Conservation (phyloP, 192 early-diverging fungal genomes). For the Coemansia sp. region DNA sequence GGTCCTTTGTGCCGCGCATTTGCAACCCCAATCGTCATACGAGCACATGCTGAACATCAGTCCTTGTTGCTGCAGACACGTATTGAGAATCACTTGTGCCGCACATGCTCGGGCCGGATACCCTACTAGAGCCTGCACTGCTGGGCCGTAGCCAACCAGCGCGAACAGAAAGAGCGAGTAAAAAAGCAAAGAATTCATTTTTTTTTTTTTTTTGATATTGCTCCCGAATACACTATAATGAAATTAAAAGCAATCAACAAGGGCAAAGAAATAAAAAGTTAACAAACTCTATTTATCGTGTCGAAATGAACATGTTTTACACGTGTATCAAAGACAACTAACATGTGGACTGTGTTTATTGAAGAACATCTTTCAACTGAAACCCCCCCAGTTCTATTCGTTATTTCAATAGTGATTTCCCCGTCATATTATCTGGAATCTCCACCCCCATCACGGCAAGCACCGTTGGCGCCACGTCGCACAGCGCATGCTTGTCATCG, state of each 20-base stretch:
- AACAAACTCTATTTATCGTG: too few relatives aligned
- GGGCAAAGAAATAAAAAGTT: too few relatives aligned
- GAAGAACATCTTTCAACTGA: too few relatives aligned
- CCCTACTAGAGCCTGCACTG: not conserved
- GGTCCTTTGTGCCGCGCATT: slow-evolving; percentile 44
- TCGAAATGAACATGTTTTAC: too few relatives aligned
- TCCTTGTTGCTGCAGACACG: slow-evolving; percentile 27
- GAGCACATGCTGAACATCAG: slow-evolving; percentile 30
- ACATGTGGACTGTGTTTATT: too few relatives aligned
- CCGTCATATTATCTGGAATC: slow-evolving; percentile 95
- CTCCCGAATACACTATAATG: too few relatives aligned
- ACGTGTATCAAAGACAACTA: too few relatives aligned
- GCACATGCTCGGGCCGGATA: slow-evolving; percentile 10
- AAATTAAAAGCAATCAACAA: too few relatives aligned
- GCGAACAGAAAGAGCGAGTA: not conserved
- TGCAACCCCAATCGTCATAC: slow-evolving; percentile 51
- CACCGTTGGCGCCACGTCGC: slow-evolving; percentile 96
- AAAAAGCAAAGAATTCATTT: too few relatives aligned
- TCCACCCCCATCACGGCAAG: slow-evolving; percentile 87
- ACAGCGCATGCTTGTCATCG: slow-evolving; percentile 66
- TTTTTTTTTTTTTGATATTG: too few relatives aligned
- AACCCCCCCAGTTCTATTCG: too few relatives aligned
- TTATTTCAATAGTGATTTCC: slow-evolving; percentile 59
- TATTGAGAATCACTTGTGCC: slow-evolving; percentile 41
- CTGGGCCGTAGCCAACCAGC: not conserved